These are phyloP conservation scores for Botrytis hyacinthi DNA, from an alignment of 2,329 filamentous ascomycete genomes.

Conservation along the genomic window DNA sequence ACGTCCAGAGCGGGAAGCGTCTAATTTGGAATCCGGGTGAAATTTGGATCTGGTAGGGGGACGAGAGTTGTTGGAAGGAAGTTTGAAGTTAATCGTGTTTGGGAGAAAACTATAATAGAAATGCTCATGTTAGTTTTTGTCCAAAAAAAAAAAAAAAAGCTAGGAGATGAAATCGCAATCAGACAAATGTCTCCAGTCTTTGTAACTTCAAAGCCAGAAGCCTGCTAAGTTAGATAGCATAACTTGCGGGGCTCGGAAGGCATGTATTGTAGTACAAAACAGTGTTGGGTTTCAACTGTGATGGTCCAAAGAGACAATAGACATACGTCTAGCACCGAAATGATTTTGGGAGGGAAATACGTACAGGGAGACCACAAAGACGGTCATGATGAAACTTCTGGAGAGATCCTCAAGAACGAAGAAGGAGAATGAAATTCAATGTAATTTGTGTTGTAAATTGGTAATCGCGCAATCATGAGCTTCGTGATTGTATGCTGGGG, in stretches of 20 bases:
- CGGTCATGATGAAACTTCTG: slow-evolving; percentile 48
- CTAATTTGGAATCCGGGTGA: not conserved
- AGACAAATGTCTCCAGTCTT: not conserved
- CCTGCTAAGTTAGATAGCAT: not conserved
- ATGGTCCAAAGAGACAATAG: not conserved
- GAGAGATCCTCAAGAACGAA: slow-evolving; percentile 12
- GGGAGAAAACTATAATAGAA: slow-evolving; percentile 70
- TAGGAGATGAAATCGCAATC: not conserved
- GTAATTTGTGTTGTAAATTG: not conserved
- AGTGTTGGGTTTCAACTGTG: no score
- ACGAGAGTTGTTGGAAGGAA: slow-evolving; percentile 51
- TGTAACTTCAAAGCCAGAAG: not conserved
- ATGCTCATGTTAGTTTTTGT: not conserved
- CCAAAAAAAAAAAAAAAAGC: slow-evolving; percentile 5
- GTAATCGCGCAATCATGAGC: slow-evolving; percentile 20
- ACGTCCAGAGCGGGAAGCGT: slow-evolving; percentile 25
- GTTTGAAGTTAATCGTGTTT: slow-evolving; percentile 85
- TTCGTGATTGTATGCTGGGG: not conserved
- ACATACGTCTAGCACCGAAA: not conserved
- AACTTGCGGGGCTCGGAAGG: not conserved
- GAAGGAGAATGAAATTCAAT: slow-evolving; percentile 3
- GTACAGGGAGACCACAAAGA: slow-evolving; percentile 60
- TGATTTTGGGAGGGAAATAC: slow-evolving; percentile 27
- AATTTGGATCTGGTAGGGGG: slow-evolving; percentile 28
- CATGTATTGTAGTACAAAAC: not conserved